phyloP scores from a whole-genome alignment of 371 early-diverging fungal species.

The Lichtheimia hyalospora region DNA sequence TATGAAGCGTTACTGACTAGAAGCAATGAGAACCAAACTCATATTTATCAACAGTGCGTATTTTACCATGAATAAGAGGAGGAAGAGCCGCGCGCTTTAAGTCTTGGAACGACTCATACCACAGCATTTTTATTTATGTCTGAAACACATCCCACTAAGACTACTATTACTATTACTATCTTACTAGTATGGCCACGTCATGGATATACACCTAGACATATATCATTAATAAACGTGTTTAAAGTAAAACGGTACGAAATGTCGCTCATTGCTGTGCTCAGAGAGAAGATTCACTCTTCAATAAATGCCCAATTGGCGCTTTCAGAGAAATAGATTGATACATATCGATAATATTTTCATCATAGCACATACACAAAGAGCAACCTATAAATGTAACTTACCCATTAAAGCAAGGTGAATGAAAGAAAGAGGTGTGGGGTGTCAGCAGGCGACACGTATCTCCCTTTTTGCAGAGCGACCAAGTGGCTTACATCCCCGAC shows the following conservation, averaged over 20 bases:
- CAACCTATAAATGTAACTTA: no score
- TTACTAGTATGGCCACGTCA: background rate
- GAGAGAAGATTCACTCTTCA: slow-evolving; percentile 18
- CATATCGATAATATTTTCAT: no score
- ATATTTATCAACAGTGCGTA: background rate
- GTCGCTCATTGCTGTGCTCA: slow-evolving; percentile 4
- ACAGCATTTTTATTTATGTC: background rate
- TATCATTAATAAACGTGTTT: background rate
- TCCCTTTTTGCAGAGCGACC: no score
- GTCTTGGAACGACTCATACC: background rate
- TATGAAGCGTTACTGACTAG: slow-evolving; percentile 82
- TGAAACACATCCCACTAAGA: background rate
- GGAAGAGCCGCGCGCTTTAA: no score
- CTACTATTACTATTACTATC: background rate
- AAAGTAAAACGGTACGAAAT: background rate
- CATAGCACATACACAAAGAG: no score
- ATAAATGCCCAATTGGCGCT: slow-evolving; percentile 11
- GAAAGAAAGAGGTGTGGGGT: no score
- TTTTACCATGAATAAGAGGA: no score
- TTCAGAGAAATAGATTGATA: background rate
- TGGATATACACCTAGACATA: background rate
- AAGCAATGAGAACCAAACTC: background rate
- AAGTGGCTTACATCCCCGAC: no score
- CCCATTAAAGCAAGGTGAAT: no score
- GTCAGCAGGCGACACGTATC: no score